Evolutionary conservation across 2,329 filamentous ascomycete genomes (phyloP).

Genomic region (Xylaria sp.): DNA sequence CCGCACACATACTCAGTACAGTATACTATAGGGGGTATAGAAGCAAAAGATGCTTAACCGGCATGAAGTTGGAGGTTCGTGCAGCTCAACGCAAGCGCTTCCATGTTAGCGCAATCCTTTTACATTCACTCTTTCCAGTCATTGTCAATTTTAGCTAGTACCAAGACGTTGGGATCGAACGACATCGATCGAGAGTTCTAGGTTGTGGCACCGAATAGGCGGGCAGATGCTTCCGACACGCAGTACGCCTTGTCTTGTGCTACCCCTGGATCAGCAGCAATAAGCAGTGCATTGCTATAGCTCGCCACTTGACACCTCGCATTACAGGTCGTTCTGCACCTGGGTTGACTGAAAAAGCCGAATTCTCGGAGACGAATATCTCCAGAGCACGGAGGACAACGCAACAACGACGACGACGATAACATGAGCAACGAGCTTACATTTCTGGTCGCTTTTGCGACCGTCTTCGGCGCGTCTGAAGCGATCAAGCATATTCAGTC

Average conservation of each 20-base stretch:
- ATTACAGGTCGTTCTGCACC: constrained; percentile 16
- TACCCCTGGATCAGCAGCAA: constrained; percentile 36
- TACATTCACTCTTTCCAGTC: constrained; percentile 15
- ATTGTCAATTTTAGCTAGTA: constrained; percentile 22
- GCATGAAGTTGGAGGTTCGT: constrained; percentile 32
- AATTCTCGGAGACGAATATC: constrained; percentile 20
- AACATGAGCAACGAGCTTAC: constrained; percentile 46
- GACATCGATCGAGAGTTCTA: constrained; percentile 37
- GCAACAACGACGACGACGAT: constrained; percentile 3
- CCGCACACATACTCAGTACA: constrained; percentile 21
- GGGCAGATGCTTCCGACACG: constrained; percentile 36
- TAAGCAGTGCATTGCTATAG: constrained; percentile 25
- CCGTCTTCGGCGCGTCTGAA: constrained; percentile 59
- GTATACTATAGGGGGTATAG: constrained; percentile 28
- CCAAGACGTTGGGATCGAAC: constrained; percentile 38
- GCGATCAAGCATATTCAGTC: constrained; percentile 60
- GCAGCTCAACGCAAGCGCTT: constrained; percentile 24
- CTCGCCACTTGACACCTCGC: constrained; percentile 13
- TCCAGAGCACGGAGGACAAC: constrained; percentile 14
- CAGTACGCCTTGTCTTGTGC: constrained; percentile 32
- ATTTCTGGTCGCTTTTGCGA: constrained; percentile 55
- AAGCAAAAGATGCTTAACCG: constrained; percentile 26
- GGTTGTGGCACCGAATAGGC: constrained; percentile 27
- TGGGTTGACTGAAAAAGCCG: constrained; percentile 5
- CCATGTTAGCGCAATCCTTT: constrained; percentile 18